These are phyloP conservation scores for Lipomyces japonicus DNA, from an alignment of 805 yeast species.

Conservation along the genomic window DNA sequence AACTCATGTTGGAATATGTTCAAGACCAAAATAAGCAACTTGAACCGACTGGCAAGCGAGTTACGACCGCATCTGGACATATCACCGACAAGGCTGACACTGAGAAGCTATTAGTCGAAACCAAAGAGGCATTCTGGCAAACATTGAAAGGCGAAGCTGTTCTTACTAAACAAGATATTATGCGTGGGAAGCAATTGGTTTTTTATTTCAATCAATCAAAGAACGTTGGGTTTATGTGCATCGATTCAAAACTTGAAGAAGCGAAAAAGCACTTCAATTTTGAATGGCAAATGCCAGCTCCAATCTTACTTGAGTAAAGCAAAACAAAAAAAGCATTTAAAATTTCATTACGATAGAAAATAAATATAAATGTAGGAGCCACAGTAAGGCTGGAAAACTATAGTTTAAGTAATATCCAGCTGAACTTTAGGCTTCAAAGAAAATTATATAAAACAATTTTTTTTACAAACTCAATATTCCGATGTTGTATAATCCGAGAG, in stretches of 20 bases:
- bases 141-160: conserved; percentile 21
- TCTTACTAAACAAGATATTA: conserved; percentile 13
- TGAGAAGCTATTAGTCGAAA: conserved; percentile 20
- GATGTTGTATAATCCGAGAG: conserved; percentile 25
- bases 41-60: conserved; percentile 16
- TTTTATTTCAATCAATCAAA: conserved; percentile 17
- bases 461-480: conserved; percentile 10
- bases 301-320: conserved; percentile 1
- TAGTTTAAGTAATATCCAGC: conserved; percentile 7
- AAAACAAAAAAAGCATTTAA: neutral
- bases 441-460: neutral
- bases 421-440: conserved; percentile 16
- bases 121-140: conserved; percentile 22
- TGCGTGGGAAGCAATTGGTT: conserved; percentile 20
- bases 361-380: conserved; percentile 12
- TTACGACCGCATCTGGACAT: conserved; percentile 27
- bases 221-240: conserved; percentile 28
- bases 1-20: conserved; percentile 18
- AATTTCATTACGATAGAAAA: too few relatives aligned
- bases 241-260: conserved; percentile 24
- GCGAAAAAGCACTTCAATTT: conserved; percentile 24
- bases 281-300: conserved; percentile 22
- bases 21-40: conserved; percentile 19
- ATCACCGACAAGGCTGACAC: conserved; percentile 26
- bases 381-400: conserved; percentile 11